Conservation (phyloP, 176 grass and related monocot genomes). For the Juncus inflexus region DNA sequence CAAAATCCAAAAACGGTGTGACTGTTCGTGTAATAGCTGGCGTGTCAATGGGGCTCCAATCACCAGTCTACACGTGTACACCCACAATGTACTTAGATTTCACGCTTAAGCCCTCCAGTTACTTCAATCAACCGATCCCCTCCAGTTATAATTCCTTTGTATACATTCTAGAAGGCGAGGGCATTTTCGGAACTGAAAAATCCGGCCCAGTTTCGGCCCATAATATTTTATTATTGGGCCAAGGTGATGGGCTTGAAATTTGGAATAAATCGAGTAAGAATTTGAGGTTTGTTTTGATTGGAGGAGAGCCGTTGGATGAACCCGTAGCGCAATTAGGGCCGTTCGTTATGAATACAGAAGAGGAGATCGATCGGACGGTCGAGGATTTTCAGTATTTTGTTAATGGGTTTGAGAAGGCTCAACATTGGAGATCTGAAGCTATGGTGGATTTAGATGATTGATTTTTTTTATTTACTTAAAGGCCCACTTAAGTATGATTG, state of each 20-base stretch:
- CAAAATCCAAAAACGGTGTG: constrained; percentile 42
- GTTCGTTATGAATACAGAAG: constrained; percentile 98
- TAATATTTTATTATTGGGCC: constrained; percentile 57
- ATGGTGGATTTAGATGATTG: constrained; percentile 24
- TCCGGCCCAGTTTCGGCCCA: constrained; percentile 42
- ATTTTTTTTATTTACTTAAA: neutral
- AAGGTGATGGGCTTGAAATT: constrained; percentile 57
- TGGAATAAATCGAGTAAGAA: constrained; percentile 58
- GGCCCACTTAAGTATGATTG: neutral
- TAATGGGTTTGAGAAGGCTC: constrained; percentile 93
- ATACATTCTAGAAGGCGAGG: constrained; percentile 81
- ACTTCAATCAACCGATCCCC: constrained; percentile 52
- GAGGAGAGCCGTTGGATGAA: constrained; percentile 77
- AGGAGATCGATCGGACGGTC: constrained; percentile 91
- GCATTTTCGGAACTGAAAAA: constrained; percentile 52
- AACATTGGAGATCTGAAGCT: constrained; percentile 74
- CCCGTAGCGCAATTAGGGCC: constrained; percentile 81
- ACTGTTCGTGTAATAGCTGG: constrained; percentile 89
- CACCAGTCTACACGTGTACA: constrained; percentile 71
- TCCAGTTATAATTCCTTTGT: constrained; percentile 69
- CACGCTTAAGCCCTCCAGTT: constrained; percentile 49
- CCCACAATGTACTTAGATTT: constrained; percentile 98
- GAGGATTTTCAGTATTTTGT: constrained; percentile 67
- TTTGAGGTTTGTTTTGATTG: constrained; percentile 68
- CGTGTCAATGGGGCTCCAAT: constrained; percentile 55